Evolutionary conservation across 768 basidiomycete genomes (phyloP).

Genomic region (Agaricus sinodeliciosus): DNA sequence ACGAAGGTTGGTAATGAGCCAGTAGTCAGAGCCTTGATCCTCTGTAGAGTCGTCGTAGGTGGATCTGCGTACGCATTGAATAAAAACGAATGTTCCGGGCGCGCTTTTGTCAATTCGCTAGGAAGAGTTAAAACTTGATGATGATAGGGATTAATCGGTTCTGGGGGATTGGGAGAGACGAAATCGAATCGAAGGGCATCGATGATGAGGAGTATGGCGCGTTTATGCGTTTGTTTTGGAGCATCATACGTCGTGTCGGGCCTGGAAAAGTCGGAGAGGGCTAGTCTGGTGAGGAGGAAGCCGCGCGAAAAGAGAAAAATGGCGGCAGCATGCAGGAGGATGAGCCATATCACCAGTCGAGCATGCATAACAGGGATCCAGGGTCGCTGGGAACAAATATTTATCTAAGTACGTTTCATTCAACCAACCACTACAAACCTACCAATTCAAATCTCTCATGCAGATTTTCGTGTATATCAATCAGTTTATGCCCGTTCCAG

Average conservation of each 20-base stretch:
- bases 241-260: slow-evolving; percentile 24
- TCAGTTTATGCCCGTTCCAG: too few species aligned
- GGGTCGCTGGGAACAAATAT: too few species aligned
- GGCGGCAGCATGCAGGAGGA: slow-evolving; percentile 64
- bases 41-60: slow-evolving; percentile 90
- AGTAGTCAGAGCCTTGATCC: slow-evolving; percentile 92
- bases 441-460: too few species aligned
- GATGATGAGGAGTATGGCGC: slow-evolving; percentile 81
- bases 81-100: slow-evolving; percentile 73
- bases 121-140: slow-evolving; percentile 84
- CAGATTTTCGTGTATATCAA: too few species aligned
- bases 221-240: slow-evolving; percentile 59
- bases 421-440: too few species aligned
- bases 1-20: slow-evolving; percentile 95
- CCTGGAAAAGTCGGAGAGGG: slow-evolving; percentile 50
- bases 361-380: slow-evolving; percentile 19
- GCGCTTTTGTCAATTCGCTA: slow-evolving; percentile 50
- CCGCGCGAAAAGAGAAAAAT: slow-evolving; percentile 90
- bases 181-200: slow-evolving; percentile 96
- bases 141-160: slow-evolving; percentile 59
- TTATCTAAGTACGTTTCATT: too few species aligned
- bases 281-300: slow-evolving; percentile 78
- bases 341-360: slow-evolving; percentile 39
- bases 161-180: slow-evolving; percentile 62
- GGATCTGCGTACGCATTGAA: slow-evolving; percentile 92